These are phyloP conservation scores for Fusarium sp. DNA, from an alignment of 2,329 filamentous ascomycete genomes.

Conservation along the genomic window DNA sequence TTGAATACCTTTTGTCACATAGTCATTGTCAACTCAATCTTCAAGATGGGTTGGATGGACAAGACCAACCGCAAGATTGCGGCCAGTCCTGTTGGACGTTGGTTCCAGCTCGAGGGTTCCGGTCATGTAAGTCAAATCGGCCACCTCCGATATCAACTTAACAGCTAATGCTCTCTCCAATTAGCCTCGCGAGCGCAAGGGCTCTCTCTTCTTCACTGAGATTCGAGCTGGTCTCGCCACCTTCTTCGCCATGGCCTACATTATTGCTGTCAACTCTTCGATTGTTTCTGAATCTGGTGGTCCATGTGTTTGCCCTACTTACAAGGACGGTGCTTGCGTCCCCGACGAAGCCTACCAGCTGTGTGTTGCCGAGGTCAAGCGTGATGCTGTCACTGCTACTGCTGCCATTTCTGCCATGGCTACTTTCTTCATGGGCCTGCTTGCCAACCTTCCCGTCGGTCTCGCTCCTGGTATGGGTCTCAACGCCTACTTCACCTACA, in stretches of 20 bases:
- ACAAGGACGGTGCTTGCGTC: constrained; percentile 59
- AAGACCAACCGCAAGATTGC: constrained; percentile 68
- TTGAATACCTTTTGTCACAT: constrained; percentile 2
- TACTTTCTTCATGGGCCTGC: constrained; percentile 84
- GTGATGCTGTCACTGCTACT: constrained; percentile 85
- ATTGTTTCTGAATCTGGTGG: constrained; percentile 73
- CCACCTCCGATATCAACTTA: neutral
- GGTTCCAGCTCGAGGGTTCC: constrained; percentile 83
- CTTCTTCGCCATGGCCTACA: constrained; percentile 73
- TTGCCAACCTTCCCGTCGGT: constrained; percentile 72
- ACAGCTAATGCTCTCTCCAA: neutral
- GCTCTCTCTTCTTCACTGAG: constrained; percentile 83
- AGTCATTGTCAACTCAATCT: neutral
- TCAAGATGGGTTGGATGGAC: constrained; percentile 60
- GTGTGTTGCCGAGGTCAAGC: constrained; percentile 73
- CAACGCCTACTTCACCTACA: constrained; percentile 89
- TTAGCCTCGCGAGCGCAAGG: constrained; percentile 75
- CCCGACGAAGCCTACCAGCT: constrained; percentile 67
- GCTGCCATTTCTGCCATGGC: constrained; percentile 83
- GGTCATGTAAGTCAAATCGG: constrained; percentile 73
- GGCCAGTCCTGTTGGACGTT: constrained; percentile 71
- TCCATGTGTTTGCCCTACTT: constrained; percentile 76
- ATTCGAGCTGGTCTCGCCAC: constrained; percentile 84
- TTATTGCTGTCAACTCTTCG: constrained; percentile 63
- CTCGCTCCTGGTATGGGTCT: constrained; percentile 65